A percentile compares a stretch with the other conserved stretches of the same genome.
phyloP scores from a whole-genome alignment of 2,329 filamentous ascomycete genomes.

The Ophiosphaerella korrae region DNA sequence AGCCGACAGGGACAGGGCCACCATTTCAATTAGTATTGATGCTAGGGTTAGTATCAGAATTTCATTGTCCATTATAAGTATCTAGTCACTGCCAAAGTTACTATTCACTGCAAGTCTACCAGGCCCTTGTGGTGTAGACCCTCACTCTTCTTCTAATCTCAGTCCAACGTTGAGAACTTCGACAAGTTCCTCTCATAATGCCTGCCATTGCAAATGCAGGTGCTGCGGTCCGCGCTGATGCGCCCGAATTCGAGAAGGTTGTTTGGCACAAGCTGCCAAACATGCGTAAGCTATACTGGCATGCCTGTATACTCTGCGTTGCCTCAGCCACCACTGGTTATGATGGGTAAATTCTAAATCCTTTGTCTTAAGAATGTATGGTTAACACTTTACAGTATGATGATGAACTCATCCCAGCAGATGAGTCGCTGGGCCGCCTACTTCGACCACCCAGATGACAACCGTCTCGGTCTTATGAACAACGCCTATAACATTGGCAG shows the following conservation, averaged over 20 bases:
- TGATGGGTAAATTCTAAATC: slow-evolving; percentile 53
- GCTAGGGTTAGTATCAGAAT: slow-evolving; percentile 5
- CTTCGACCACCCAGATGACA: slow-evolving; percentile 47
- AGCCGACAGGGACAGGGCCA: slow-evolving; percentile 11
- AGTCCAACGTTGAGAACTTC: slow-evolving; percentile 1
- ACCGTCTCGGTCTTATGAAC: slow-evolving; percentile 52
- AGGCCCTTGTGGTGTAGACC: slow-evolving; percentile 16
- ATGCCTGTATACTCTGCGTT: slow-evolving; percentile 56
- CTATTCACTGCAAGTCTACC: slow-evolving; percentile 18
- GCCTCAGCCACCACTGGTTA: slow-evolving; percentile 63
- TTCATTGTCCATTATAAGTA: slow-evolving; percentile 23
- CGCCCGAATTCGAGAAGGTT: slow-evolving; percentile 57
- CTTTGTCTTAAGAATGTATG: not conserved
- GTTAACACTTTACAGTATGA: slow-evolving; percentile 41
- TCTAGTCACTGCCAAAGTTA: slow-evolving; percentile 12
- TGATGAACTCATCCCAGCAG: slow-evolving; percentile 52
- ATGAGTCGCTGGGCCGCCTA: slow-evolving; percentile 46
- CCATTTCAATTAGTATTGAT: slow-evolving; percentile 4
- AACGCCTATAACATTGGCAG: slow-evolving; percentile 51
- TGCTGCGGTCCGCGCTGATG: slow-evolving; percentile 47
- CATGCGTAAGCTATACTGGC: slow-evolving; percentile 61
- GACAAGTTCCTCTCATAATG: slow-evolving; percentile 1
- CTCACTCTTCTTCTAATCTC: slow-evolving; percentile 3
- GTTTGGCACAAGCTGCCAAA: slow-evolving; percentile 61
- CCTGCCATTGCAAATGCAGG: slow-evolving; percentile 12